phyloP scores from a whole-genome alignment of 2,329 filamentous ascomycete species.

The Aspergillus novofumigatus region DNA sequence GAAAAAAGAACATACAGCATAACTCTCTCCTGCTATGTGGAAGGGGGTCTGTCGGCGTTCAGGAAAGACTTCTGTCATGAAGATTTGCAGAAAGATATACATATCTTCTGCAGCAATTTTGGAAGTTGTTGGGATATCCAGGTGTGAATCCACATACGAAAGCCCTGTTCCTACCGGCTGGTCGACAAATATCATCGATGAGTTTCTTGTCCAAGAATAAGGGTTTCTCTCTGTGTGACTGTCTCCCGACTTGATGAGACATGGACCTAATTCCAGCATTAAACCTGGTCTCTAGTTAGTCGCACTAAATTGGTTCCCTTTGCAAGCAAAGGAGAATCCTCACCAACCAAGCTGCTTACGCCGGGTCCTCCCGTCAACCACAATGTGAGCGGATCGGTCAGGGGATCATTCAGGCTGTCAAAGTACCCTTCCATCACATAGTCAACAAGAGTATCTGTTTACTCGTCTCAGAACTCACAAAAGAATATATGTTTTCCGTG shows the following conservation, averaged over 20 bases:
- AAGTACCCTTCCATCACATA: conserved; percentile 4
- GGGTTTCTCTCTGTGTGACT: conserved; percentile 14
- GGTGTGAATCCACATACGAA: conserved; percentile 18
- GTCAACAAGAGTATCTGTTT: background rate
- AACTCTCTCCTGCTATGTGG: conserved; percentile 48
- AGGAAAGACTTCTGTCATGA: conserved; percentile 45
- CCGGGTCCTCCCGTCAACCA: conserved; percentile 16
- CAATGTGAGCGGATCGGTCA: conserved; percentile 10
- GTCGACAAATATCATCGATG: conserved; percentile 21
- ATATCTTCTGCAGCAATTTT: conserved; percentile 45
- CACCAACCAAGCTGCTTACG: conserved; percentile 10
- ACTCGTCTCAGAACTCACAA: background rate
- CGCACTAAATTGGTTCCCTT: background rate
- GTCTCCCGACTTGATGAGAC: conserved; percentile 6
- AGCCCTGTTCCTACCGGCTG: conserved; percentile 21
- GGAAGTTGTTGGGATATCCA: conserved; percentile 29
- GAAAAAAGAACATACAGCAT: conserved; percentile 27
- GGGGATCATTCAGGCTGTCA: conserved; percentile 13
- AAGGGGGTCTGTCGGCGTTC: conserved; percentile 36
- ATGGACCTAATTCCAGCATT: conserved; percentile 5
- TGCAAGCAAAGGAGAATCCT: background rate
- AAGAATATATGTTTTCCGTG: conserved; percentile 7
- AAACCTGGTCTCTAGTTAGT: conserved; percentile 1
- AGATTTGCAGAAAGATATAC: conserved; percentile 47
- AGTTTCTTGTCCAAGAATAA: conserved; percentile 15